Base-by-base conservation (phyloP, 345 rosid species). In the Lumnitzera racemosa region DNA sequence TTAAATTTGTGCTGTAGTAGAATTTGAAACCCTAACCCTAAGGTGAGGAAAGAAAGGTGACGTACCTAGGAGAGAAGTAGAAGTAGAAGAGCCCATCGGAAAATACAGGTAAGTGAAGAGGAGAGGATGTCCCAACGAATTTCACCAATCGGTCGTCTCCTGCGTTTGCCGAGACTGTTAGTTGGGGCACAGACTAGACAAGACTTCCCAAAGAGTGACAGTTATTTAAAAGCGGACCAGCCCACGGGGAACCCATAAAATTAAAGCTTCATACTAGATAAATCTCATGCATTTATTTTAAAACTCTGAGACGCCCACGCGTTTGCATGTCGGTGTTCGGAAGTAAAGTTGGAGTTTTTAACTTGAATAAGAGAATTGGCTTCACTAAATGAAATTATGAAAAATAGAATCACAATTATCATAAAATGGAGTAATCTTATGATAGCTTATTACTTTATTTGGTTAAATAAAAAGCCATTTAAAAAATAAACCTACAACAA, bases 131-230 rank as follows among this genome's bases (percentile, higher is more conserved):
- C 20, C 20, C 20, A 36, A 3, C 11, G 15, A 16, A 66, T 56
- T 46, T 59, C 72, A 79, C 75, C 83, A 25, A 48, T 52, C 67
- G 47, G 83, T 79, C 83, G 56, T 61, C 58, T 61, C 17, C 24
- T 58, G 15, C 51, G n/a, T 70, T 56, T 55, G 43, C 15, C 24
- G 49, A 14, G 83, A 75, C 57, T 51, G 80, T 70, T 63, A 11
- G 83, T 15, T 70, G 54, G 58, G 59, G 20, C 15, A n/a, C n/a
- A n/a, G 9, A 9, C 43, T 36, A 36, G 43, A 36, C 43, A 36
- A 5, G 43, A 36, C 43, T 36, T 36, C 43, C 43, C 43, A 36
- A 59, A 27, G 12, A 10, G 60, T 31, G 60, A 57, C 47, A 36
- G 49, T 43, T 5, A 2, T 48, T 16, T 16, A 10, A 43, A 36